Evolutionary conservation across 805 yeast species (phyloP).

Genomic region (Barnettozyma sp.): DNA sequence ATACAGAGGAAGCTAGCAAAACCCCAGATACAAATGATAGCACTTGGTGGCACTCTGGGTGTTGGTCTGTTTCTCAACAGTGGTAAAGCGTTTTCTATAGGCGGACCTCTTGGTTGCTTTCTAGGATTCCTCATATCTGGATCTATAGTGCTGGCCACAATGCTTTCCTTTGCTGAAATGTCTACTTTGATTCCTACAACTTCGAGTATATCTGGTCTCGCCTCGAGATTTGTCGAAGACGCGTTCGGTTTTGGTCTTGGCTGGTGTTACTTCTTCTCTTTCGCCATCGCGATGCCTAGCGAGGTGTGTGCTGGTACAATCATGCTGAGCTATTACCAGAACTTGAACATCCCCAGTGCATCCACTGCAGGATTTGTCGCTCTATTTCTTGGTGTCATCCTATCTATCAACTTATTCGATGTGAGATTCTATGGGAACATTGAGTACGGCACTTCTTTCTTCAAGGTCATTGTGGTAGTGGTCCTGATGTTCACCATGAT

Average conservation of each 20-base stretch:
- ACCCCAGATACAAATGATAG: conserved; percentile 70
- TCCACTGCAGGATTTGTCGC: conserved; percentile 61
- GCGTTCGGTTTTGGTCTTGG: conserved; percentile 73
- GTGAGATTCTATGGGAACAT: conserved; percentile 71
- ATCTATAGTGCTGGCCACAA: conserved; percentile 55
- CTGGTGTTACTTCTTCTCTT: conserved; percentile 67
- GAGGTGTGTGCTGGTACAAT: conserved; percentile 78
- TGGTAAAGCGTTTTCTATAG: conserved; percentile 65
- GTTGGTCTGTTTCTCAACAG: conserved; percentile 66
- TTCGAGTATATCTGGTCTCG: conserved; percentile 69
- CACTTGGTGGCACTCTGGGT: conserved; percentile 73
- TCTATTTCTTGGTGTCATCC: conserved; percentile 41
- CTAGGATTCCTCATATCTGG: conserved; percentile 64
- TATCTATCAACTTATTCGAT: conserved; percentile 53
- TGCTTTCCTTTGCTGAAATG: conserved; percentile 76
- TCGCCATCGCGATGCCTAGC: conserved; percentile 66
- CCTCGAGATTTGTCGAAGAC: conserved; percentile 70
- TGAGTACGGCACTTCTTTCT: conserved; percentile 54
- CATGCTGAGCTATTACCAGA: conserved; percentile 61
- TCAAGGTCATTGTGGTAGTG: conserved; percentile 48
- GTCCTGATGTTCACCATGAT: conserved; percentile 57
- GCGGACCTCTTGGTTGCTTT: conserved; percentile 73
- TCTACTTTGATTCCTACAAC: conserved; percentile 73
- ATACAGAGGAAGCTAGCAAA: conserved; percentile 54
- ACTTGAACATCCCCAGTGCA: conserved; percentile 42